Percentiles rank a stretch among this genome's conserved stretches.
phyloP scores from a whole-genome alignment of 495 filamentous ascomycete species.

The Podospora tetraspora region DNA sequence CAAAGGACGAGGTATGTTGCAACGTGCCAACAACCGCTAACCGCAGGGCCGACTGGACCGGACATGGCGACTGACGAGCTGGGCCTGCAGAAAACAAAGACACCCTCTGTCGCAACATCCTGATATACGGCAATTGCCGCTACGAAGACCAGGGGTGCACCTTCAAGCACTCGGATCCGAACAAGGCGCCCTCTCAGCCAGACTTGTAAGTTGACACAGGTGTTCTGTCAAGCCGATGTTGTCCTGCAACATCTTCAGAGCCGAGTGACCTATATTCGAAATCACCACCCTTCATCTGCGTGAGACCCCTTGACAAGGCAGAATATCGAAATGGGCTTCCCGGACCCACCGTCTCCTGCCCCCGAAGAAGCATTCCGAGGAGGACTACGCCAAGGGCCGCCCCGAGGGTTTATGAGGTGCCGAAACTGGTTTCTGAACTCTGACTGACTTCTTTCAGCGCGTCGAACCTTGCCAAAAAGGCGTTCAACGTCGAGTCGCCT shows the following conservation, averaged over 20 bases:
- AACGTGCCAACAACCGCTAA: not conserved
- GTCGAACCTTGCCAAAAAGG: conserved; percentile 57
- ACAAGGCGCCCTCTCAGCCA: conserved; percentile 44
- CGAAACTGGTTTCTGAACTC: not conserved
- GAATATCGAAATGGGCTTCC: not conserved
- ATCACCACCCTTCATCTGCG: not conserved
- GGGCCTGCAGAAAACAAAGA: conserved; percentile 57
- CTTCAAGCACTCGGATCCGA: conserved; percentile 81
- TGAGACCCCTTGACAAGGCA: not conserved
- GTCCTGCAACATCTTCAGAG: not conserved
- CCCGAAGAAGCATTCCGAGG: not conserved
- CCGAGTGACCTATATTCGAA: not conserved
- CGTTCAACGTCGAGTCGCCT: conserved; percentile 92
- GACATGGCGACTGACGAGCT: conserved; percentile 9
- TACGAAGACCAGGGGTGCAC: conserved; percentile 88
- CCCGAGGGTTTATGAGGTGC: not conserved
- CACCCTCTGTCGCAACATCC: conserved; percentile 85
- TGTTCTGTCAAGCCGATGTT: conserved; percentile 9
- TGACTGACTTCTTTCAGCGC: not conserved
- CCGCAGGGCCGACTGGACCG: not conserved
- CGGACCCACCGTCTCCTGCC: not conserved
- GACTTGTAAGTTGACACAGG: conserved; percentile 52
- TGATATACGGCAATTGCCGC: conserved; percentile 90
- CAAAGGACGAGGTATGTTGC: conserved; percentile 44
- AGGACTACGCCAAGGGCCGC: not conserved